Conservation (phyloP, 441 rosid species). For the Adansonia madagascariensis region DNA sequence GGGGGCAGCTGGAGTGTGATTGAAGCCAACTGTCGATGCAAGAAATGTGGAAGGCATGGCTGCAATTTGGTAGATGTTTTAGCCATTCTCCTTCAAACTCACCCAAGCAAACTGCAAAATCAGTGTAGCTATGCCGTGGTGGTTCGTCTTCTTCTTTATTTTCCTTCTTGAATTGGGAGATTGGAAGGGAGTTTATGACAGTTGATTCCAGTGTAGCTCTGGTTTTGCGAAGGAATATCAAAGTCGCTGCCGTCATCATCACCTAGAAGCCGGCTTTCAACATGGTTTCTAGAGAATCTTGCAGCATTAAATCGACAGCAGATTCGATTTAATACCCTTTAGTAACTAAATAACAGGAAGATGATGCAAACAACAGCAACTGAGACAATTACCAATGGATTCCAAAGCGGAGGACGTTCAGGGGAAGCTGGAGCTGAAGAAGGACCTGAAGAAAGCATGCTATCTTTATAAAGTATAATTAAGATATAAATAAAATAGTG, state of each 20-base stretch:
- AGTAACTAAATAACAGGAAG: conserved; percentile 32
- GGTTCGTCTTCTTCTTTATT: conserved; percentile 1
- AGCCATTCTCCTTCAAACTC: conserved; percentile 65
- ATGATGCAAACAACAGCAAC: conserved; percentile 22
- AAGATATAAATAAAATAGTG: background rate
- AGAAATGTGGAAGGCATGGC: conserved; percentile 57
- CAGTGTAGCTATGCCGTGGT: conserved; percentile 28
- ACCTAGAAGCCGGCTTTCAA: conserved; percentile 24
- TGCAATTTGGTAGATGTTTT: conserved; percentile 54
- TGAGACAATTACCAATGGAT: conserved; percentile 26
- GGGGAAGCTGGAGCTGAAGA: background rate
- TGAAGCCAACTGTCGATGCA: conserved; percentile 71
- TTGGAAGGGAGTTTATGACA: conserved; percentile 37
- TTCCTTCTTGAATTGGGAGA: conserved; percentile 30
- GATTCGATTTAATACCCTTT: conserved; percentile 24
- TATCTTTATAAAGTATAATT: background rate
- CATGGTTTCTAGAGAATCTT: conserved; percentile 19
- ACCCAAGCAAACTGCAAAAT: conserved; percentile 64
- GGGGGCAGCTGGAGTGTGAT: conserved; percentile 63
- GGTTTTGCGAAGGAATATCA: conserved; percentile 25
- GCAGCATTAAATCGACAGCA: background rate
- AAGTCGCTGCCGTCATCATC: conserved; percentile 14
- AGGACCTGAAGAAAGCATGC: background rate
- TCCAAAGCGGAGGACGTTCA: background rate
- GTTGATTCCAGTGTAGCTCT: conserved; percentile 39